These are phyloP conservation scores for Cordyceps pruinosa DNA, from an alignment of 2,329 filamentous ascomycete genomes.

Conservation along the genomic window DNA sequence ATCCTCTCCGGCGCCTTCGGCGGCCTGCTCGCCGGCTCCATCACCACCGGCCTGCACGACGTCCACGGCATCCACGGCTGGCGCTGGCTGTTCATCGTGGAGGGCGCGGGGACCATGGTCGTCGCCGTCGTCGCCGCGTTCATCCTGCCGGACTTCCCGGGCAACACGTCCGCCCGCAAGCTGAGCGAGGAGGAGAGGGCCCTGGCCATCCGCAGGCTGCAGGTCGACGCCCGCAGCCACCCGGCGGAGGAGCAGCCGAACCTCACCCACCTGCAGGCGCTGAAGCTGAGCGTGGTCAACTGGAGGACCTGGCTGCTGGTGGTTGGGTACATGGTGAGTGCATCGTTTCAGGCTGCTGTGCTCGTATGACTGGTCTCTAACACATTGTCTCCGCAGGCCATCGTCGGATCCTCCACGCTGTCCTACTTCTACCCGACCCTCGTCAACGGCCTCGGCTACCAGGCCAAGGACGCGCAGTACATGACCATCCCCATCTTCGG, in stretches of 20 bases:
- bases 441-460: slow-evolving; percentile 44
- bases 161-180: slow-evolving; percentile 52
- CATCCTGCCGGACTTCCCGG: slow-evolving; percentile 69
- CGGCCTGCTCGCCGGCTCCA: slow-evolving; percentile 51
- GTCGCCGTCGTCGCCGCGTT: slow-evolving; percentile 58
- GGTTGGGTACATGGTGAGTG: slow-evolving; percentile 32
- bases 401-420: slow-evolving; percentile 37
- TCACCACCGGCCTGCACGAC: slow-evolving; percentile 46
- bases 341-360: too few relatives aligned
- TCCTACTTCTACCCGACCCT: slow-evolving; percentile 49
- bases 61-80: slow-evolving; percentile 55
- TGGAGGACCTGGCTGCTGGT: slow-evolving; percentile 34
- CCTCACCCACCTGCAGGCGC: slow-evolving; percentile 60
- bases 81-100: slow-evolving; percentile 55
- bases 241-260: slow-evolving; percentile 61
- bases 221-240: slow-evolving; percentile 60
- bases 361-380: neutral
- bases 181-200: slow-evolving; percentile 56
- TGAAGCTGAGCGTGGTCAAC: slow-evolving; percentile 27
- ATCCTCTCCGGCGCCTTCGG: slow-evolving; percentile 53
- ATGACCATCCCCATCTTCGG: slow-evolving; percentile 48
- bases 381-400: slow-evolving; percentile 17
- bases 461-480: slow-evolving; percentile 38
- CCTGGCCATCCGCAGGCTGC: slow-evolving; percentile 59
- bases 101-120: slow-evolving; percentile 58